Base-by-base conservation (phyloP, 108 stramenopile genomes). In the Skeletonema potamos region DNA sequence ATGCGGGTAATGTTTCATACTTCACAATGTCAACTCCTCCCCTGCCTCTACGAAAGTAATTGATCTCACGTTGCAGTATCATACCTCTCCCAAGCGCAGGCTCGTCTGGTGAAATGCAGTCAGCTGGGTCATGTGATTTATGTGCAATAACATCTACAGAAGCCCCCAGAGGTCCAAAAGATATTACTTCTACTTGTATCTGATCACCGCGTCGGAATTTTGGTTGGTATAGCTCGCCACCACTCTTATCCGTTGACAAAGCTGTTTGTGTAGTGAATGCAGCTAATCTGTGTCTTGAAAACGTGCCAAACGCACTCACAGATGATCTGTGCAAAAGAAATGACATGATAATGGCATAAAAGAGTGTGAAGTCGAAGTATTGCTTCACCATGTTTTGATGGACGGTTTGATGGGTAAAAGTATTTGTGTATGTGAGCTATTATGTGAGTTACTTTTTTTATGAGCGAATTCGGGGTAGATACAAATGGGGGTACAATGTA, bases 81-180 rank as follows among this genome's bases (percentile, higher is more conserved):
- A 94, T 72, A 26, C 93, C 93, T 9, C 70, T 46, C 2, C 88
- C 93, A 18, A 91, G 75, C 6, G 89, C 77, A 32, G 82, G 81
- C 58, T 89, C 88, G 51, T 76, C 77, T n/a, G 73, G 74, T 8
- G 87, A 46, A 26, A 89, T 84, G 58, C 91, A 71, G 74, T 87
- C 79, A 3, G 84, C 32, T 37, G 64, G 67, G 54, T 80, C 75
- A 60, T 93, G 92, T 37, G 79, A 73, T 28, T 79, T 76, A 58
- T 73, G 61, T 4, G 77, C 92, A 43, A 93, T 66, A 9, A 93
- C 86, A 39, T 89, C 88, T 5, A 90, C 89, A 13, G 84, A 81
- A 3, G 89, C 89, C 18, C 92, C 93, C 54, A 91, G 54, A 37
- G 89, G 90, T 59, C 93, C 93, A 69, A 94, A 94, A 3, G 54